Conservation (phyloP, 805 yeast species). For the Monosporozyma servazzii region DNA sequence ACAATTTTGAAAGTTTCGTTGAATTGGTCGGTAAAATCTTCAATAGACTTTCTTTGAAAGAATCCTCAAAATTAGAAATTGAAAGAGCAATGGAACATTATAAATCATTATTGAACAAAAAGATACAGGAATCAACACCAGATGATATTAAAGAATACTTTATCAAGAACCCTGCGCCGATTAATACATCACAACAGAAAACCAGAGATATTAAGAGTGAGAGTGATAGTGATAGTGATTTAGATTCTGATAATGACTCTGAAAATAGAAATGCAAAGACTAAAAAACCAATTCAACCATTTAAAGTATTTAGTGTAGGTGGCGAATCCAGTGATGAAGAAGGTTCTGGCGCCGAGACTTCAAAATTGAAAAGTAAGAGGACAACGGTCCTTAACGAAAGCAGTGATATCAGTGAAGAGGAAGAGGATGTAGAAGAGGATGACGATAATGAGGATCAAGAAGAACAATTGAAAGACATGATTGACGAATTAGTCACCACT, state of each 20-base stretch:
- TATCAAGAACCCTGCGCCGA: slow-evolving; percentile 6
- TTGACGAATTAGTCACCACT: slow-evolving; percentile 20
- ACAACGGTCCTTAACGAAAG: background rate
- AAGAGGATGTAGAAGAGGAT: slow-evolving; percentile 7
- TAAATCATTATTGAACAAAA: slow-evolving; percentile 16
- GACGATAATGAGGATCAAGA: slow-evolving; percentile 9
- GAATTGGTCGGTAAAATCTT: slow-evolving; percentile 21
- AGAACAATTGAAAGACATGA: slow-evolving; percentile 22
- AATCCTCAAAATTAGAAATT: slow-evolving; percentile 19
- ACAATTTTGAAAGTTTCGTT: slow-evolving; percentile 21
- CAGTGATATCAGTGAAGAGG: slow-evolving; percentile 4
- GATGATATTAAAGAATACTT: slow-evolving; percentile 13
- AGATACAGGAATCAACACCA: slow-evolving; percentile 15
- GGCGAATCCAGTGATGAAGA: background rate
- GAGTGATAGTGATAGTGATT: background rate
- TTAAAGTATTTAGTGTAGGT: background rate
- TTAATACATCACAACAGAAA: background rate
- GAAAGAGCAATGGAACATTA: slow-evolving; percentile 17
- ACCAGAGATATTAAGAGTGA: background rate
- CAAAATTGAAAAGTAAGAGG: background rate
- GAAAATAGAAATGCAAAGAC: background rate
- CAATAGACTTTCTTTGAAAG: slow-evolving; percentile 22
- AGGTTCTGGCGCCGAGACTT: background rate
- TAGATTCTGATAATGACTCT: background rate
- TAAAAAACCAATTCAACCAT: slow-evolving; percentile 1